Conservation (phyloP, 2,329 filamentous ascomycete genomes). For the Botrytis tulipae region DNA sequence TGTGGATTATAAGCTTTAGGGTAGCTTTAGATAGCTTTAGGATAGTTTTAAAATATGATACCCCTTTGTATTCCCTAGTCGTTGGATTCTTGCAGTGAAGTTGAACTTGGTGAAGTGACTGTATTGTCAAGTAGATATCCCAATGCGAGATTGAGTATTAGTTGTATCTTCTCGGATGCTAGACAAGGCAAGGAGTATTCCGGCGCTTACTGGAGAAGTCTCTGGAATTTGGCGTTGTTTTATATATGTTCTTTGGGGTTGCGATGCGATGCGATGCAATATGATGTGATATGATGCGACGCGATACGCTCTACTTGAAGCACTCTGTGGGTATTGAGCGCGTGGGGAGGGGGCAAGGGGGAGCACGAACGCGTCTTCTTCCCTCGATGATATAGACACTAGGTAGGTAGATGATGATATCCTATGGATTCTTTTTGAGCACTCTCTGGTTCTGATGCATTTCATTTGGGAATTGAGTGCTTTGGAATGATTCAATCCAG, state of each 20-base stretch:
- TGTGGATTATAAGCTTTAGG: not conserved
- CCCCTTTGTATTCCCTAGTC: constrained; percentile 10
- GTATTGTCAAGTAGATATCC: not conserved
- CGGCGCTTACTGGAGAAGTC: not conserved
- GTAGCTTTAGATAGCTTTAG: constrained; percentile 6
- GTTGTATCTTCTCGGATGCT: not conserved
- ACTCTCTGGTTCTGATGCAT: no score
- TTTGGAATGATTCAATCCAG: no score
- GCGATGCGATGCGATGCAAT: not conserved
- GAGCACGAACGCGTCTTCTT: not conserved
- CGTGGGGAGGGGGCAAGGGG: not conserved
- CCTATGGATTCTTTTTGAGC: fast-evolving
- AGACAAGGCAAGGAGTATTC: not conserved
- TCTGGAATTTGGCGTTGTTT: not conserved
- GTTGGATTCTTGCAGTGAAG: not conserved
- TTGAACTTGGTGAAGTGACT: not conserved
- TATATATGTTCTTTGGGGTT: not conserved
- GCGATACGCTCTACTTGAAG: not conserved
- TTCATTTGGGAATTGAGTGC: no score
- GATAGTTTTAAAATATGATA: constrained; percentile 13
- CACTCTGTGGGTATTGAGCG: no score
- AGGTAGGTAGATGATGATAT: not conserved
- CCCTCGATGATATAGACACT: not conserved
- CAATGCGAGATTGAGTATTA: not conserved
- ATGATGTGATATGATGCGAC: no score